phyloP scores from a whole-genome alignment of 192 early-diverging fungal genomes.

The Backusella luteola region DNA sequence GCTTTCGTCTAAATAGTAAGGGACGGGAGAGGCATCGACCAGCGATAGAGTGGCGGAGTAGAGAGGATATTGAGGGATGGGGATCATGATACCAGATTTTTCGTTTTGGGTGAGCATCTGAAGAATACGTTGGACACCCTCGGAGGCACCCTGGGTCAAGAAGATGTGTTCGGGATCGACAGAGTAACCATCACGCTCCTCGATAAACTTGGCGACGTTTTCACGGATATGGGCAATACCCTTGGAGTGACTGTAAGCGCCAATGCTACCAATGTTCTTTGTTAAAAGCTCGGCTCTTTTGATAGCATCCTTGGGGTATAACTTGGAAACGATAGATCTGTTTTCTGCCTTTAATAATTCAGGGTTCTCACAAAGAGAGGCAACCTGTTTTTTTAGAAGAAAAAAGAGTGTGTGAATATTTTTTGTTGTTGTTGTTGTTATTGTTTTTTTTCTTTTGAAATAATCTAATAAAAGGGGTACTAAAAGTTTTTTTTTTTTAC shows the following conservation, averaged over 20 bases:
- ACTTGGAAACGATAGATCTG: slow-evolving; percentile 38
- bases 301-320: slow-evolving; percentile 89
- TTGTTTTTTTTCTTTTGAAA: slow-evolving; percentile 4
- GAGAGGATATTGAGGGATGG: slow-evolving; percentile 98
- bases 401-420: not conserved
- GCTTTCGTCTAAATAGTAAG: slow-evolving; percentile 90
- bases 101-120: slow-evolving; percentile 78
- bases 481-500: not conserved
- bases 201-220: slow-evolving; percentile 90
- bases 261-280: slow-evolving; percentile 70
- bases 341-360: slow-evolving; percentile 70
- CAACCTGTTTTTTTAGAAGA: slow-evolving; percentile 52
- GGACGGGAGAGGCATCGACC: slow-evolving; percentile 82
- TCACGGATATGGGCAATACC: slow-evolving; percentile 83
- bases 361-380: slow-evolving; percentile 87
- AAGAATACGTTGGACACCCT: slow-evolving; percentile 91
- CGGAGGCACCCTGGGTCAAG: slow-evolving; percentile 89
- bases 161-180: slow-evolving; percentile 84
- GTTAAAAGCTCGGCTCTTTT: slow-evolving; percentile 75
- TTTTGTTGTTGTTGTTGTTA: not conserved
- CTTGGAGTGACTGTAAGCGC: slow-evolving; percentile 95
- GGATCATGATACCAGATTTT: slow-evolving; percentile 96
- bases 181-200: slow-evolving; percentile 85
- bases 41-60: slow-evolving; percentile 92
- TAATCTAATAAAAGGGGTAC: not conserved